These are phyloP conservation scores for Epicoccum nigrum DNA, from an alignment of 2,329 filamentous ascomycete genomes.

Conservation along the genomic window DNA sequence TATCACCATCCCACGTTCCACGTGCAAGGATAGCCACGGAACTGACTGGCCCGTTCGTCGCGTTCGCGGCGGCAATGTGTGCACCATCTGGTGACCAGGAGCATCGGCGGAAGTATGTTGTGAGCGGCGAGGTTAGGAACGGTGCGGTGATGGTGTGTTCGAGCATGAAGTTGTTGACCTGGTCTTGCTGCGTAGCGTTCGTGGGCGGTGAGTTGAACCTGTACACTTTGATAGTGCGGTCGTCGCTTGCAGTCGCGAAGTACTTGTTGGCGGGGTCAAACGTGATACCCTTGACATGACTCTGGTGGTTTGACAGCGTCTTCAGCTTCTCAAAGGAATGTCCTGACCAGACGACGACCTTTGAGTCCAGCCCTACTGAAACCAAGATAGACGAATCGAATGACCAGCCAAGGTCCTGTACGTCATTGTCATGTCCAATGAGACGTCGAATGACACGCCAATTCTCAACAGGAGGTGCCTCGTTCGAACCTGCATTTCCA, in stretches of 20 bases:
- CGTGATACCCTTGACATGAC: constrained; percentile 97
- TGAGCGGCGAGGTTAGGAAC: constrained; percentile 89
- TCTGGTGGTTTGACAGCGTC: constrained; percentile 89
- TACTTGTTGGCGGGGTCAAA: constrained; percentile 99
- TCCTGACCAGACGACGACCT: constrained; percentile 97
- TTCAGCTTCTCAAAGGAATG: constrained; percentile 98
- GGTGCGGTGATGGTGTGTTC: constrained; percentile 89
- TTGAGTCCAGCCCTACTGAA: constrained; percentile 95
- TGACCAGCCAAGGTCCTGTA: constrained; percentile 97
- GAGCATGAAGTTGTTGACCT: constrained; percentile 93
- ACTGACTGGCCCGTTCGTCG: constrained; percentile 95
- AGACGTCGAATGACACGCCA: constrained; percentile 95
- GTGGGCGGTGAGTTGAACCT: constrained; percentile 86
- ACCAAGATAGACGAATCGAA: constrained; percentile 94
- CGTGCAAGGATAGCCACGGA: constrained; percentile 96
- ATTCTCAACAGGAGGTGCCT: constrained; percentile 92
- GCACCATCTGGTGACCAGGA: constrained; percentile 98
- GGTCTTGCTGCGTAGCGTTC: constrained; percentile 92
- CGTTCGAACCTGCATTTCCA: constrained; percentile 69
- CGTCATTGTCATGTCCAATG: constrained; percentile 97
- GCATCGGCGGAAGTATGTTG: constrained; percentile 94
- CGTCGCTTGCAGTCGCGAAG: constrained; percentile 97
- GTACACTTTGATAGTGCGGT: constrained; percentile 95
- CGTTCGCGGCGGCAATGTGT: constrained; percentile 95
- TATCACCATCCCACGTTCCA: constrained; percentile 91